These are phyloP conservation scores for Paramyrothecium roridum DNA, from an alignment of 2,329 filamentous ascomycete genomes.

Conservation along the genomic window DNA sequence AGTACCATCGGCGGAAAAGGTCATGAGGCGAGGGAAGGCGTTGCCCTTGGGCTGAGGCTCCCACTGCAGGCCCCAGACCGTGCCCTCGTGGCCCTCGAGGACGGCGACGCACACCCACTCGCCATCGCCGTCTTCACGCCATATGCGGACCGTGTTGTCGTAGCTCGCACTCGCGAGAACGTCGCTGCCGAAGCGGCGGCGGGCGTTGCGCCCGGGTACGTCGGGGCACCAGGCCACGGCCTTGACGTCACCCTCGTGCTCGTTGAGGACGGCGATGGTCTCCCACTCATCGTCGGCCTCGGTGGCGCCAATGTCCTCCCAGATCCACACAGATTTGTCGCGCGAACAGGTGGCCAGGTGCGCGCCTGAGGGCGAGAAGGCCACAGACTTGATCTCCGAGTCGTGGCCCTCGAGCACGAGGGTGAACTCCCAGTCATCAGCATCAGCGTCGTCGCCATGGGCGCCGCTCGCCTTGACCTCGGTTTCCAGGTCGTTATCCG, in stretches of 20 bases:
- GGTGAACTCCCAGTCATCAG: conserved; percentile 81
- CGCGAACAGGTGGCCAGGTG: conserved; percentile 86
- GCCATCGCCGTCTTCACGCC: conserved; percentile 81
- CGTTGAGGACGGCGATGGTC: conserved; percentile 89
- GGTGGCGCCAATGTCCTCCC: conserved; percentile 77
- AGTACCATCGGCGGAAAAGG: conserved; percentile 80
- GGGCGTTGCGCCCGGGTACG: conserved; percentile 43
- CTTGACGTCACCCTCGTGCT: conserved; percentile 95
- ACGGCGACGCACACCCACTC: conserved; percentile 91
- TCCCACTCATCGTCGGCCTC: conserved; percentile 93
- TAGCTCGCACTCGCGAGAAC: conserved; percentile 89
- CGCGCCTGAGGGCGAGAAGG: conserved; percentile 70
- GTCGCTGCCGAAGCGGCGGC: conserved; percentile 56
- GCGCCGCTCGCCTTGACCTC: conserved; percentile 33
- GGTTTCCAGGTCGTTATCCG: conserved; percentile 32
- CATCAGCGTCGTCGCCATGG: conserved; percentile 40
- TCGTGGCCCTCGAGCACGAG: conserved; percentile 94
- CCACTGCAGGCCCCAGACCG: conserved; percentile 87
- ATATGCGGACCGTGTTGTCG: conserved; percentile 85
- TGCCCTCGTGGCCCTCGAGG: conserved; percentile 76
- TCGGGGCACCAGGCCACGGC: conserved; percentile 88
- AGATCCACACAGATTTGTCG: conserved; percentile 97
- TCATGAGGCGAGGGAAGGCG: conserved; percentile 63
- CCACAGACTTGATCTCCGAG: conserved; percentile 81
- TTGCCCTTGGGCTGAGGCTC: conserved; percentile 43